Percentiles rank a stretch among this genome's conserved stretches.
Evolutionary conservation across 306 rosid genomes (phyloP).

Genomic region (Corylus heterophylla): DNA sequence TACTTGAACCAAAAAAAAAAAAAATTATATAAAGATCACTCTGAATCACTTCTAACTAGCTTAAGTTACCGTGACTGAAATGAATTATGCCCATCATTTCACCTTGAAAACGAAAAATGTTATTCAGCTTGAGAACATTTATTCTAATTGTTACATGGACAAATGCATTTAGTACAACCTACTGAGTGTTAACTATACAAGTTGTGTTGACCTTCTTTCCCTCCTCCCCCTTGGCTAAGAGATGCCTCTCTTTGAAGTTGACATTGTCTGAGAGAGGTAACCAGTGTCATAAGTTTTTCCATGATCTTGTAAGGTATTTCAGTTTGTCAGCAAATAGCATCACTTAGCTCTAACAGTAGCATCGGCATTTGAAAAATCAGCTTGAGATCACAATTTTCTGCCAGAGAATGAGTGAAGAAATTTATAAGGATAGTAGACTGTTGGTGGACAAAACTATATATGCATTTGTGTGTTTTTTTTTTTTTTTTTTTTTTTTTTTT

Average conservation of each 20-base stretch:
- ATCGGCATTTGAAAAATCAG: background rate
- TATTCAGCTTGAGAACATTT: background rate
- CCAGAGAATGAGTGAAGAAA: background rate
- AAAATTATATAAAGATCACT: background rate
- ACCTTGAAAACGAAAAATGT: background rate
- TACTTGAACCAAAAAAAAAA: background rate
- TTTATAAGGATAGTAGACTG: background rate
- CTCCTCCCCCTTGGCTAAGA: background rate
- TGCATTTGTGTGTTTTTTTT: background rate
- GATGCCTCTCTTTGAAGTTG: background rate
- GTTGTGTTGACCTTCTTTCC: background rate
- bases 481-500: background rate
- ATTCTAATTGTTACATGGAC: background rate
- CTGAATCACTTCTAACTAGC: background rate
- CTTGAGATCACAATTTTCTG: background rate
- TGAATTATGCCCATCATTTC: too few species aligned
- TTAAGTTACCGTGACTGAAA: background rate
- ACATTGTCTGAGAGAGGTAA: background rate
- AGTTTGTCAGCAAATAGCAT: background rate
- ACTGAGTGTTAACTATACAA: background rate
- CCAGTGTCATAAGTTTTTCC: background rate
- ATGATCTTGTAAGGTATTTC: background rate
- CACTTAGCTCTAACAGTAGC: background rate
- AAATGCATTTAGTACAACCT: too few species aligned
- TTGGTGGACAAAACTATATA: background rate